Base-by-base conservation (phyloP, 129 eudicot genomes). In the Mikania micrantha region DNA sequence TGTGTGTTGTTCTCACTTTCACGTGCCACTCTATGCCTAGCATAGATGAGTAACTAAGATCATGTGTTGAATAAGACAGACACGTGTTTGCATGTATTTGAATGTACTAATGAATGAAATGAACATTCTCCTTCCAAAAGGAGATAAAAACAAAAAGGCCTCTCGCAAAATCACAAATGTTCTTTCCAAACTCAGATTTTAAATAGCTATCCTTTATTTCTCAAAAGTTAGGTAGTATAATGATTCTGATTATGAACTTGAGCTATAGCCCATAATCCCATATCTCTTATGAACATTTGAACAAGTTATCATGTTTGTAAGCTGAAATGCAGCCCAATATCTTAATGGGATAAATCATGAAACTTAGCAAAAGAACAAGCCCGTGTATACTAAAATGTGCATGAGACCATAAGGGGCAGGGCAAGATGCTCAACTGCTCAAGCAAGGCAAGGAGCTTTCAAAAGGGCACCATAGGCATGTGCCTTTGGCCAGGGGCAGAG, bases 101-200 rank as follows among this genome's bases (percentile, higher is more conserved):
- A 40, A 56, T 4, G 1, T 21, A 27, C n/a, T 40, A 11, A 45
- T 40, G 29, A 41, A 22, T 16, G 7, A 16, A 27, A 57, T 0
- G 22, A 64, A 7, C 27, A 38, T 53, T 40, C 29, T 38, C 38
- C 53, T 22, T 63, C 52, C 41, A 35, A 57, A 13, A 27, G 58
- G 9, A 38, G 24, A 19, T n/a, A 7, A 29, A 19, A 17, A 60
- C 41, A 32, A 47, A 12, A 19, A 29, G 19, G 13, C 29, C 38
- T 69, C 52, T 69, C 40, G 25, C 9, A 69, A 54, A 21, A n/a
- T 66, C 48, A 39, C 31, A 22, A 19, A 63, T 39, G 68, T 22
- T 68, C 38, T 52, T 25, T 69, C 73, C 49, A 35, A 34, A 52
- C 31, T 32, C 61, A 67, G n/a, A 16, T 45, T 19, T 52, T 21